These are phyloP conservation scores for Cokeromyces recurvatus DNA, from an alignment of 371 early-diverging fungal genomes.

Conservation along the genomic window DNA sequence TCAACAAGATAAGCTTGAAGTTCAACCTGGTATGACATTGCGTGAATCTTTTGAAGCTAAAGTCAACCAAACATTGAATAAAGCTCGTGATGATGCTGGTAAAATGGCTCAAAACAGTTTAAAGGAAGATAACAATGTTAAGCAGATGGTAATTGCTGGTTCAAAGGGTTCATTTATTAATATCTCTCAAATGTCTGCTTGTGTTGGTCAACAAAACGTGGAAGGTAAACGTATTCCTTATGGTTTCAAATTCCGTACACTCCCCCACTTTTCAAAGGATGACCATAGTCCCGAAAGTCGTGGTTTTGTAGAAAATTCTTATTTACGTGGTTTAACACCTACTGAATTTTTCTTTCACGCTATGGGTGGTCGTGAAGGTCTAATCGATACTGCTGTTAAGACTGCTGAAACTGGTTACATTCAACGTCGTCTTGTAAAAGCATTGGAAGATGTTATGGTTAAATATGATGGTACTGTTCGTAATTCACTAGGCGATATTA, in stretches of 20 bases:
- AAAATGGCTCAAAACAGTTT: slow-evolving; percentile 87
- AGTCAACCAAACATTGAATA: slow-evolving; percentile 91
- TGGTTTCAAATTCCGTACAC: slow-evolving; percentile 94
- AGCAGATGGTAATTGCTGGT: slow-evolving; percentile 98
- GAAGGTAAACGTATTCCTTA: slow-evolving; percentile 99
- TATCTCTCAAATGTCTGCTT: slow-evolving; percentile 98
- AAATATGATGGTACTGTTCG: slow-evolving; percentile 98
- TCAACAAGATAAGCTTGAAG: slow-evolving; percentile 83
- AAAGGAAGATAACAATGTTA: slow-evolving; percentile 95
- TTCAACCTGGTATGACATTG: slow-evolving; percentile 97
- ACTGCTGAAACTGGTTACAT: slow-evolving; percentile 99
- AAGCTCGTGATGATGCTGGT: slow-evolving; percentile 97
- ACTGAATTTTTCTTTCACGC: slow-evolving; percentile 99
- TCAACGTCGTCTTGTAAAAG: slow-evolving; percentile 99
- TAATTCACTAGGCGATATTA: slow-evolving; percentile 88
- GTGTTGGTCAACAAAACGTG: slow-evolving; percentile 99
- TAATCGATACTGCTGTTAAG: slow-evolving; percentile 99
- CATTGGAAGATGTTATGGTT: slow-evolving; percentile 98
- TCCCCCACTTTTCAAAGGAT: slow-evolving; percentile 98
- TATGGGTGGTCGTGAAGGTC: slow-evolving; percentile 99
- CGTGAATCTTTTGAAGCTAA: slow-evolving; percentile 95
- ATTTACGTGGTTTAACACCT: slow-evolving; percentile 96
- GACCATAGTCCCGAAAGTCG: slow-evolving; percentile 96
- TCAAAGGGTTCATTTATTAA: slow-evolving; percentile 99
- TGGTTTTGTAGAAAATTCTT: slow-evolving; percentile 99